These are phyloP conservation scores for Neocatenulostroma microsporum DNA, from an alignment of 2,329 filamentous ascomycete genomes.

Conservation along the genomic window DNA sequence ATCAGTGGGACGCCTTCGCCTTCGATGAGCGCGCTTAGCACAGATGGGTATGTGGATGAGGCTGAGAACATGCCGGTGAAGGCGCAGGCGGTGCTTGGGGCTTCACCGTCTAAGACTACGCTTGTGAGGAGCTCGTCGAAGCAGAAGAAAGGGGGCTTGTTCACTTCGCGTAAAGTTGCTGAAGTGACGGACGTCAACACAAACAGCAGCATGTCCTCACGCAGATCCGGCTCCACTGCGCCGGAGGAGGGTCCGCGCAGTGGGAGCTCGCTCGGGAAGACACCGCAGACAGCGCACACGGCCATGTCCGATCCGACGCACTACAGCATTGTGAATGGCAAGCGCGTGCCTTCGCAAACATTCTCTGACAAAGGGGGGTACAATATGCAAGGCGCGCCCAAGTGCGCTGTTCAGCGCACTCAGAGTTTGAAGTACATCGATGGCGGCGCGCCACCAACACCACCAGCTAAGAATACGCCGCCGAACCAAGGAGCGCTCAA, in stretches of 20 bases:
- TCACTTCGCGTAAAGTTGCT: conserved; percentile 8
- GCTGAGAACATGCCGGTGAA: conserved; percentile 23
- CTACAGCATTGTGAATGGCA: conserved; percentile 9
- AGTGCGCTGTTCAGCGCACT: conserved; percentile 16
- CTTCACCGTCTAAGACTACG: conserved; percentile 13
- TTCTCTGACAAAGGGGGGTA: conserved; percentile 7
- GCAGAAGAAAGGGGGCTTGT: conserved; percentile 15
- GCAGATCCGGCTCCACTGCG: conserved; percentile 1
- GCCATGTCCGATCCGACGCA: conserved; percentile 11
- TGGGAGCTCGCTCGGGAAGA: conserved; percentile 6
- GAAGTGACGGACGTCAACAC: conserved; percentile 1
- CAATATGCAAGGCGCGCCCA: conserved; percentile 3
- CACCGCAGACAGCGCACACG: conserved; percentile 12
- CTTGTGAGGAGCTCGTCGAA: conserved; percentile 24
- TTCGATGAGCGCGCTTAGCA: conserved; percentile 7
- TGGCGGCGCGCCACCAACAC: conserved; percentile 31
- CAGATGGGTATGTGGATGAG: conserved; percentile 5
- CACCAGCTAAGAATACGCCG: conserved; percentile 39
- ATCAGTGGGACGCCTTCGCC: conserved; percentile 4
- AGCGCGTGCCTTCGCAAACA: conserved; percentile 12
- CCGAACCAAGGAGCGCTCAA: conserved; percentile 15
- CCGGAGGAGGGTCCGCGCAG: conserved; percentile 3
- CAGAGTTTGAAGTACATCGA: conserved; percentile 26
- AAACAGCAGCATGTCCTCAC: background rate
- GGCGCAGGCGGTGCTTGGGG: conserved; percentile 32